Base-by-base conservation (phyloP, 2,329 filamentous ascomycete genomes). In the Fusarium annulatum region DNA sequence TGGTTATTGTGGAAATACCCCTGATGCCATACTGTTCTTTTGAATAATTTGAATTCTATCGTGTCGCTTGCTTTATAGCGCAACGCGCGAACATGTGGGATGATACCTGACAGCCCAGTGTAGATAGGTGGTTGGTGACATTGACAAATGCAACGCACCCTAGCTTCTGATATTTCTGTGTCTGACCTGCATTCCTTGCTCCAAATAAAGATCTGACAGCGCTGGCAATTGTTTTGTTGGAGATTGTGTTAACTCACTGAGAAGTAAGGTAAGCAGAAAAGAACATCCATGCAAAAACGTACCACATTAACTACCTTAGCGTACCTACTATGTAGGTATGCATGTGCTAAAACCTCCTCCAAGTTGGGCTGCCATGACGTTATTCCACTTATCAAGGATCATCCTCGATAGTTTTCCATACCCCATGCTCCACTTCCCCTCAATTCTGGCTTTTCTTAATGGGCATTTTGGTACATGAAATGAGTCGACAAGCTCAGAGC, bases 391-490 rank as follows among this genome's bases (percentile, higher is more conserved):
- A 45, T 68, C 67, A 62, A 71, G 67, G 76, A 62, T 70, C 59
- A 72, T 70, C 69, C 69, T 64, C 72, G 41, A 58, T 42, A 53
- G 52, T 51, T 41, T 52, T 49, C 64, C 39, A 61, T 53, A 63
- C 65, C 69, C 63, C 52, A 57, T 66, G 72, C 76, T 71, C 76
- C 76, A 78, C 76, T 77, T 76, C 76, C 76, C 76, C 76, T 77
- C 76, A 73, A 48, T 59, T 59, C 55, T 64, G 59, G 52, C 71
- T 61, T 64, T 57, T 64, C 19, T 16, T n/a, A 36, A 46, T 61
- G 46, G 33, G 23, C 43, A 46, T 23, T 38, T 41, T 57, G 38
- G 56, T 23, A 23, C 28, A 45, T 61, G 51, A 63, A 51, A 72
- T 69, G 48, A 52, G 71, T 61, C 58, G 69, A 66, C 43, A 41